These are phyloP conservation scores for Fusarium anguioides DNA, from an alignment of 2,329 filamentous ascomycete genomes.

Conservation along the genomic window DNA sequence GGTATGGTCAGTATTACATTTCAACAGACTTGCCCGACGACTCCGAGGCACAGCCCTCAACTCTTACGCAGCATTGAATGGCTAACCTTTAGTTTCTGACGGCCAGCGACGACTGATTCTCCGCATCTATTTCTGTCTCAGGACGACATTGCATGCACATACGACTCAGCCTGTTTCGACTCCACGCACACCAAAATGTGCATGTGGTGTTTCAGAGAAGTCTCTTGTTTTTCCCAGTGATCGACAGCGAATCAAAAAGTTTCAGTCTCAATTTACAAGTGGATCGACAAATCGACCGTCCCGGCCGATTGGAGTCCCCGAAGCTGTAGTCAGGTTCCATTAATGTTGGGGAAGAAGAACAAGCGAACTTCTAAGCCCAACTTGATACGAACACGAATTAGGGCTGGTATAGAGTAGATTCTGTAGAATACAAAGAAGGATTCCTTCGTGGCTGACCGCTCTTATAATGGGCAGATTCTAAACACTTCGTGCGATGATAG, in stretches of 20 bases:
- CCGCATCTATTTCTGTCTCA: constrained; percentile 31
- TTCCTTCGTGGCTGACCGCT: constrained; percentile 13
- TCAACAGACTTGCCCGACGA: neutral
- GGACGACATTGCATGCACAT: constrained; percentile 10
- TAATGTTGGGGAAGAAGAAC: neutral
- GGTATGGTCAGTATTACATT: neutral
- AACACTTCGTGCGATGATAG: constrained; percentile 1
- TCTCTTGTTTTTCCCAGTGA: constrained; percentile 16
- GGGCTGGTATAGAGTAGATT: neutral
- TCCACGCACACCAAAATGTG: constrained; percentile 15
- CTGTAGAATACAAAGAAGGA: neutral
- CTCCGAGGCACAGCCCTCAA: neutral
- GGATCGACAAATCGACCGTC: constrained; percentile 10
- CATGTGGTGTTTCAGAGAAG: constrained; percentile 32
- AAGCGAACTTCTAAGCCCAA: neutral
- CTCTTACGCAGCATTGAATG: neutral
- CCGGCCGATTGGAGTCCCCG: neutral
- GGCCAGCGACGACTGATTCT: constrained; percentile 1
- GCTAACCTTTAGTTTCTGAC: neutral
- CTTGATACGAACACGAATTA: constrained; percentile 5
- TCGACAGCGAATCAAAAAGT: constrained; percentile 10
- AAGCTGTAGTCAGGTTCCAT: neutral
- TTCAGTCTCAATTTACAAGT: constrained; percentile 2
- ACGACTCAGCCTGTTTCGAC: constrained; percentile 31
- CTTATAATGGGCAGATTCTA: constrained; percentile 9